Base-by-base conservation (phyloP, 2,329 filamentous ascomycete genomes). In the Metarhizium humberi region DNA sequence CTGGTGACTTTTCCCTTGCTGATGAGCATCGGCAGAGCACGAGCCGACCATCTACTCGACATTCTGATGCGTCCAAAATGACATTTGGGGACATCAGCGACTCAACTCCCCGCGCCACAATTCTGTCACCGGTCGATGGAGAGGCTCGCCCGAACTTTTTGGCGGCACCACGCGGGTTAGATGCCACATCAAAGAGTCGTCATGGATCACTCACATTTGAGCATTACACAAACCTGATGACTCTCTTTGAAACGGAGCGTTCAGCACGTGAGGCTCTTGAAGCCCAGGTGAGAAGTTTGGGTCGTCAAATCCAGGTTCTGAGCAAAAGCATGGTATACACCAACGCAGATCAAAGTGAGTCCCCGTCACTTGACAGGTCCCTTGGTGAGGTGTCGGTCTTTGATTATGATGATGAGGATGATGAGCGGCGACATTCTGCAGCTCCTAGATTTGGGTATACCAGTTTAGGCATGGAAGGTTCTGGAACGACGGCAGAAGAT, bases 211-310 rank as follows among this genome's bases (percentile, higher is more conserved):
- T 75, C 25, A 71, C 71, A 2, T 63, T 67, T 16, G 76, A 81
- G 51, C 75, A 80, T 51, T 80, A 79, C 57, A 71, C 71, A 6
- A 74, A 72, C 2, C 70, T 85, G 16, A 65, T 78, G 32, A 71
- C 75, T 16, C 72, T 85, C 55, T 71, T 86, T 30, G 74, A 82
- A 55, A 73, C 74, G 1, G 83, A 86, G 64, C 79, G 81, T 30
- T 73, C 74, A 1, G 78, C 79, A 5, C 75, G 83, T 5, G 72
- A 77, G 55, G 71, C 75, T 4, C 74, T 86, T 4, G 83, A 85
- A 64, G 69, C 71, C 2, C 75, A 84, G 56, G 79, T 86, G 36
- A 77, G 73, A 55, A 76, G 73, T 46, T 70, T 86, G 6, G 73
- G 72, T 25, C 75, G 77, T 38, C 75, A 76, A 47, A 60, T 84